A percentile compares a stretch with the other conserved stretches of the same genome.
These are phyloP conservation scores for Arctium minus DNA, from an alignment of 129 eudicot species.

Conservation along the genomic window DNA sequence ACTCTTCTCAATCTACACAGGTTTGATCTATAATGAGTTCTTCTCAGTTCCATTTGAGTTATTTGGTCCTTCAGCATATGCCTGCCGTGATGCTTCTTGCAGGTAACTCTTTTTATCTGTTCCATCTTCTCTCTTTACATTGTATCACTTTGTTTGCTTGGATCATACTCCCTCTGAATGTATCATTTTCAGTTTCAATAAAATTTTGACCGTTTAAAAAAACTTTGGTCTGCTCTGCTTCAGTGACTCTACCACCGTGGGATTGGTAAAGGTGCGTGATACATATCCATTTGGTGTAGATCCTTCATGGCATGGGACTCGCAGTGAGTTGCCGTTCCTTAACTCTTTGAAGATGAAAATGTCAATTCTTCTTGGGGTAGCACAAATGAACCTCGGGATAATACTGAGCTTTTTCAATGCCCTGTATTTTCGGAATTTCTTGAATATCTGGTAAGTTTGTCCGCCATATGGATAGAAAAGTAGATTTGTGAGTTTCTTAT, in stretches of 20 bases:
- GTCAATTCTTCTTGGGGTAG: constrained; percentile 84
- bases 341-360: constrained; percentile 88
- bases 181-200: neutral
- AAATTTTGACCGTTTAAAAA: neutral
- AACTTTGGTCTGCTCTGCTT: constrained; percentile 1
- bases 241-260: constrained; percentile 69
- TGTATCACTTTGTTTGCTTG: neutral
- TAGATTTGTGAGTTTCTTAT: neutral
- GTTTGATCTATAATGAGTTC: constrained; percentile 77
- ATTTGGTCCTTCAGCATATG: constrained; percentile 72
- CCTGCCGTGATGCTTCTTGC: constrained; percentile 75
- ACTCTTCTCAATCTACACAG: constrained; percentile 78
- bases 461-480: neutral
- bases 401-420: constrained; percentile 75
- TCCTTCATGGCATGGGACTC: constrained; percentile 87
- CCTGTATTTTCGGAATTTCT: constrained; percentile 43
- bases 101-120: constrained; percentile 34
- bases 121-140: too few species aligned
- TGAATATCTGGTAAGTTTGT: constrained; percentile 57
- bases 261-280: constrained; percentile 70
- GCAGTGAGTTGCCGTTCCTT: constrained; percentile 80
- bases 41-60: constrained; percentile 75
- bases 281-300: constrained; percentile 90
- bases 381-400: constrained; percentile 91
- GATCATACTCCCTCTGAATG: neutral